Evolutionary conservation across 371 early-diverging fungal species (phyloP), one percentile per base, ranked within the genome.

Genomic region (Furculomyces boomerangus): DNA sequence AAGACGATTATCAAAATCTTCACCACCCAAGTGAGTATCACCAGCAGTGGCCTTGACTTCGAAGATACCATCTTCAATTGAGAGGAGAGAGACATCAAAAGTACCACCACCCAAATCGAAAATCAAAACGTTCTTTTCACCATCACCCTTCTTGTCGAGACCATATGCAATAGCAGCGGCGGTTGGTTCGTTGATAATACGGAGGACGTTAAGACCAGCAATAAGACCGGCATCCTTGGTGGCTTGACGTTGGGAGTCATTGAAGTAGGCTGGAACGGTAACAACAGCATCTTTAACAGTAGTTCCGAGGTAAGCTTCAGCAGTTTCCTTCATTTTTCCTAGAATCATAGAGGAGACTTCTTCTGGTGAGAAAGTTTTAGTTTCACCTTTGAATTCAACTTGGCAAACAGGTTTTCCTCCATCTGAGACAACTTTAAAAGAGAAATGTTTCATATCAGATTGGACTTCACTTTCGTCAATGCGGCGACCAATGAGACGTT

Each of bases 111-210:
- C 98, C 57, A 94, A 75, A 78, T 96, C 95, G 73, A 88, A 93
- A 58, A 97, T 88, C 64, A 95, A 79, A 57, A 93, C 81, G 68
- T 86, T 87, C 72, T 75, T 74, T 70, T 93, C 94, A 55, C 85
- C 83, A 18, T 54, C 57, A 58, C 66, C 58, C 74, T 86, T 83
- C 74, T 85, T 92, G 75, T 90, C 91, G 57, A 93, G 74, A 67
- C 93, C 96, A 73, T 95, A 95, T 57, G 97, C 93, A 59, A 95
- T 90, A 66, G 98, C 98, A 50, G 98, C 98, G 48, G 98, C 97
- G 29, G 94, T 93, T 58, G 98, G 98, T 77, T 97, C 98, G 80
- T 90, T 90, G 69, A 97, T 89, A 71, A 97, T 91, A 71, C 98
- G 86, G 68, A 91, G 79, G 41, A 95, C 89, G 77, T 93, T 89